These are phyloP conservation scores for Lanmaoa rubissima DNA, from an alignment of 768 basidiomycete genomes.

Conservation along the genomic window DNA sequence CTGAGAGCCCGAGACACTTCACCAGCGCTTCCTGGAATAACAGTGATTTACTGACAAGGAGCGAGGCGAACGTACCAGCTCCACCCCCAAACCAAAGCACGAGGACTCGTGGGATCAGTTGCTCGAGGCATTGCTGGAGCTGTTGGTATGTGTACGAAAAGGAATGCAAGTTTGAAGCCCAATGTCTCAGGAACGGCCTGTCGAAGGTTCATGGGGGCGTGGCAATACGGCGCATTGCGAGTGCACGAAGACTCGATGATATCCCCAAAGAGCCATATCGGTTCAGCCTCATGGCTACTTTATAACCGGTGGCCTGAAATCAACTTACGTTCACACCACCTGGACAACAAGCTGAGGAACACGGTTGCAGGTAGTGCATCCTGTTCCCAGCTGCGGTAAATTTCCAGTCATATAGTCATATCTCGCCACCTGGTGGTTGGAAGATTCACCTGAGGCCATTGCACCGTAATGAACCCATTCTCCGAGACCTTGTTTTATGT, in stretches of 20 bases:
- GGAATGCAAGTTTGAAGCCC: too few relatives aligned
- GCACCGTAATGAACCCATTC: conserved; percentile 51
- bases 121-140: too few relatives aligned
- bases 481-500: conserved; percentile 35
- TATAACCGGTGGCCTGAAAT: conserved; percentile 17
- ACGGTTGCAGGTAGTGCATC: conserved; percentile 40
- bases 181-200: conserved; percentile 28
- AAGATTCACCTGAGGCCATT: conserved; percentile 41
- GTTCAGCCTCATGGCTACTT: conserved; percentile 18
- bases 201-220: too few relatives aligned
- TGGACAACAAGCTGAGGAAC: conserved; percentile 36
- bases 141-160: too few relatives aligned
- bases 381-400: conserved; percentile 20
- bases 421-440: too few relatives aligned
- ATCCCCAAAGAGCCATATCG: conserved; percentile 12
- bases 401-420: background rate
- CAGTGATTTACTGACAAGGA: conserved; percentile 35
- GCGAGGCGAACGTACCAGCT: background rate
- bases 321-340: conserved; percentile 29
- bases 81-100: too few relatives aligned
- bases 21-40: conserved; percentile 26
- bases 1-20: conserved; percentile 15
- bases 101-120: too few relatives aligned
- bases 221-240: too few relatives aligned
- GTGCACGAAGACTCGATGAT: too few relatives aligned